Evolutionary conservation across 2,329 filamentous ascomycete species (phyloP).

Genomic region (Colletotrichum sp.): DNA sequence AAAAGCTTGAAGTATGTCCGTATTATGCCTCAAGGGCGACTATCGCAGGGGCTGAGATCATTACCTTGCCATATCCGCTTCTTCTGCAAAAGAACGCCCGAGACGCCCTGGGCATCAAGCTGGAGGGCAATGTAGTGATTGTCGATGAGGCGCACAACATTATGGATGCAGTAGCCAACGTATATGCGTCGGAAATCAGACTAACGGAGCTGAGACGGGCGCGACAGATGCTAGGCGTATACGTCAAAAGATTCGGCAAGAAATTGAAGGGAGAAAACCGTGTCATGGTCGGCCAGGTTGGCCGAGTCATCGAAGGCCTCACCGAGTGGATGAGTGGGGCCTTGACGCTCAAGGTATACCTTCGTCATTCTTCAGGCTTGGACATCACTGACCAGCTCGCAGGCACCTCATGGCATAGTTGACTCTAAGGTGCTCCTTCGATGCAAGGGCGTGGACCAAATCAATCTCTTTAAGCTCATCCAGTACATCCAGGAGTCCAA

Average conservation of each 20-base stretch:
- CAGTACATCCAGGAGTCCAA: constrained; percentile 91
- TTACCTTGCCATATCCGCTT: constrained; percentile 91
- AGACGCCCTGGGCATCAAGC: constrained; percentile 83
- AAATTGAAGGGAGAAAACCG: constrained; percentile 89
- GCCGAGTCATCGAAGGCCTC: constrained; percentile 82
- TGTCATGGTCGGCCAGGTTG: constrained; percentile 87
- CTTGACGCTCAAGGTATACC: constrained; percentile 49
- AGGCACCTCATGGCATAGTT: constrained; percentile 68
- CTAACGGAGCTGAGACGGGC: constrained; percentile 76
- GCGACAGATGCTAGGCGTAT: constrained; percentile 77
- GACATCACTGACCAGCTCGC: constrained; percentile 15
- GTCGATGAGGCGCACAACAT: constrained; percentile 98
- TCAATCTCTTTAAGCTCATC: constrained; percentile 90
- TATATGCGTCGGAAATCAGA: constrained; percentile 80
- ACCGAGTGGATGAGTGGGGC: constrained; percentile 69
- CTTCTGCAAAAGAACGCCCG: constrained; percentile 86
- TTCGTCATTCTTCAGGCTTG: too few relatives aligned
- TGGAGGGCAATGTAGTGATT: constrained; percentile 90
- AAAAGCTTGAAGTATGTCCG: constrained; percentile 81
- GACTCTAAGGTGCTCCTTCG: constrained; percentile 75
- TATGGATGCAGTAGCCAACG: constrained; percentile 90
- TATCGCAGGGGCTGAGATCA: constrained; percentile 83
- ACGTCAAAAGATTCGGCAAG: constrained; percentile 87
- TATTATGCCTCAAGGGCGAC: constrained; percentile 94
- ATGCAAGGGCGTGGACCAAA: constrained; percentile 89